Conservation (phyloP, 2,329 filamentous ascomycete genomes). For the Zalaria sp. region DNA sequence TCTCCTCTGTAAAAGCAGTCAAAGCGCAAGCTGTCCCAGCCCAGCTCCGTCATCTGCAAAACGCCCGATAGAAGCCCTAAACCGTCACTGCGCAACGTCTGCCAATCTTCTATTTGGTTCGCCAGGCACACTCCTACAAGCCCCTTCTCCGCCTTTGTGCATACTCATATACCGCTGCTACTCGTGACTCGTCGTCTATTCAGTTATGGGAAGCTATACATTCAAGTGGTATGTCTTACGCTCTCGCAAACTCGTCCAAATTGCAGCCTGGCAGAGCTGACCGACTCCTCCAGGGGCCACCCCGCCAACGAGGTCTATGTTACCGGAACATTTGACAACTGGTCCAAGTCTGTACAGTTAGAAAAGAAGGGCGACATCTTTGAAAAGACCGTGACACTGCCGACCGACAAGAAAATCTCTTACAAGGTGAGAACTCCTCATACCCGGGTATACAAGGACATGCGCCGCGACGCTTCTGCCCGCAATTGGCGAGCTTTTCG, state of each 20-base stretch:
- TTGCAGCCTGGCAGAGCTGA: no score
- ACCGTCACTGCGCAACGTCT: constrained; percentile 1
- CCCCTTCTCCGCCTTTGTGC: neutral
- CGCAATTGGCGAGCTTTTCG: no score
- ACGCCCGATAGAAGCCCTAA: neutral
- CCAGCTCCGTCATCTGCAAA: neutral
- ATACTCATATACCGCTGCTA: neutral
- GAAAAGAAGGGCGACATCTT: constrained; percentile 61
- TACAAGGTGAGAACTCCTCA: constrained; percentile 69
- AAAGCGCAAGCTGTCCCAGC: neutral
- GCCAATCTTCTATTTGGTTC: neutral
- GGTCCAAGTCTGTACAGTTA: constrained; percentile 75
- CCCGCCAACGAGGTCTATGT: constrained; percentile 79
- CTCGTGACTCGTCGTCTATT: neutral
- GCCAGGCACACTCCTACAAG: neutral
- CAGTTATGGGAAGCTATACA: constrained; percentile 50
- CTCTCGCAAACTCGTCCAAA: neutral
- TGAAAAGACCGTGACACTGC: constrained; percentile 65
- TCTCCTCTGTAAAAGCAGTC: neutral
- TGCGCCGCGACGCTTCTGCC: no score
- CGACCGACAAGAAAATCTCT: constrained; percentile 57
- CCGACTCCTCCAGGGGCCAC: constrained; percentile 52
- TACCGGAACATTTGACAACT: constrained; percentile 90
- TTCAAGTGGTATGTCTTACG: constrained; percentile 51
- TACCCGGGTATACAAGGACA: no score